Evolutionary conservation across 2,329 filamentous ascomycete species (phyloP).

Genomic region (Neodidymelliopsis sp.): DNA sequence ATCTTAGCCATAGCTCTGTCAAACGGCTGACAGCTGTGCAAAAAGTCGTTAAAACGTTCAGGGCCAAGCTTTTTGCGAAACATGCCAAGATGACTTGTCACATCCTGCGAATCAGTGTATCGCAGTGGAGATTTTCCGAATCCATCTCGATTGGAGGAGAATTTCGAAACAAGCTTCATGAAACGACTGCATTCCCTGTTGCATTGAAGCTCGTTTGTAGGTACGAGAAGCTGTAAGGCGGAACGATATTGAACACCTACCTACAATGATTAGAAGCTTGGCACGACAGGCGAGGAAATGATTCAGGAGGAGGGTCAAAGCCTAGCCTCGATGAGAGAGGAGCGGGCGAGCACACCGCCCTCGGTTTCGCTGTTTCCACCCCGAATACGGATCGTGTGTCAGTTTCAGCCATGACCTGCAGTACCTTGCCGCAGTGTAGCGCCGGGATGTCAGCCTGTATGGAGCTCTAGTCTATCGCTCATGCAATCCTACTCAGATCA

Average conservation of each 20-base stretch:
- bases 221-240: not conserved
- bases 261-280: conserved; percentile 2
- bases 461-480: conserved; percentile 10
- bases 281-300: conserved; percentile 2
- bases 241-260: conserved; percentile 3
- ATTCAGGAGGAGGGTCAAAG: not conserved
- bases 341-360: conserved; percentile 2
- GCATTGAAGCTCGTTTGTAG: not conserved
- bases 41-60: not conserved
- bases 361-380: not conserved
- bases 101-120: conserved; percentile 3
- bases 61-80: conserved; percentile 19
- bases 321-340: not conserved
- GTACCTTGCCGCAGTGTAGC: conserved; percentile 11
- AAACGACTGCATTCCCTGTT: not conserved
- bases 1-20: conserved; percentile 2
- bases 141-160: conserved; percentile 16
- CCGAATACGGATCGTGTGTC: not conserved
- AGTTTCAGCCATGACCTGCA: conserved; percentile 16
- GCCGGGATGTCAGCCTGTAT: conserved; percentile 15
- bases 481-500: conserved; percentile 2
- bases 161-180: conserved; percentile 3
- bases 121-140: not conserved
- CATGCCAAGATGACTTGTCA: conserved; percentile 16
- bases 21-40: conserved; percentile 8